Base-by-base conservation (phyloP, 371 early-diverging fungal species). In the Saksenaea oblongispora region DNA sequence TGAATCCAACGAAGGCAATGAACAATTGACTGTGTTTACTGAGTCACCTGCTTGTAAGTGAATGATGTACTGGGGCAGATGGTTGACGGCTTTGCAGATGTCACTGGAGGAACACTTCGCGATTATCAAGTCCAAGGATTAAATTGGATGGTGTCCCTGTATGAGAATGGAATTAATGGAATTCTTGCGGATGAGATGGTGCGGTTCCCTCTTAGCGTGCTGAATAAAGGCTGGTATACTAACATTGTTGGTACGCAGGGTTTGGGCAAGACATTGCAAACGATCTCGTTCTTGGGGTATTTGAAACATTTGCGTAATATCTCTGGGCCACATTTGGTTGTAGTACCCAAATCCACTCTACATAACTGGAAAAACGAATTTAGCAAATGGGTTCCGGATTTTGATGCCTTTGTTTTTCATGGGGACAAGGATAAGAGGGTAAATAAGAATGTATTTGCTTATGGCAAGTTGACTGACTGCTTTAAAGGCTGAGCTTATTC, bases 141-240 rank as follows among this genome's bases (percentile, higher is more conserved):
- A 24, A 98, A 96, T 76, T 99, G 98, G 98, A 88, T 98, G 79
- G 86, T 98, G n/a, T 93, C 90, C 0, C 80, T 97, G 61, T 95
- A 89, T 67, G 89, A 95, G 59, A 92, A 95, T 70, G 93, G 94
- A n/a, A 92, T 98, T 68, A 97, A 97, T 74, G 96, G 98, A 14
- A 98, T 98, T 63, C 76, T 98, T 15, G 98, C 99, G 15, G 99
- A 98, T 75, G 98, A 97, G 79, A 96, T 97, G 97, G 91, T 90
- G 71, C 24, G 60, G 27, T 17, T 22, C 14, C 4, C 26, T 75
- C 35, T 28, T 11, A 7, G 4, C 18, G 14, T n/a, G 34, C 22
- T 3, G 31, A 27, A 8, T 53, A 34, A 35, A 26, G 11, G 10
- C 10, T 10, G 17, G 13, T 9, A 28, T 27, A 13, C 27, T 15